phyloP scores from a whole-genome alignment of 106 monocot species.

The Acorus calamus region DNA sequence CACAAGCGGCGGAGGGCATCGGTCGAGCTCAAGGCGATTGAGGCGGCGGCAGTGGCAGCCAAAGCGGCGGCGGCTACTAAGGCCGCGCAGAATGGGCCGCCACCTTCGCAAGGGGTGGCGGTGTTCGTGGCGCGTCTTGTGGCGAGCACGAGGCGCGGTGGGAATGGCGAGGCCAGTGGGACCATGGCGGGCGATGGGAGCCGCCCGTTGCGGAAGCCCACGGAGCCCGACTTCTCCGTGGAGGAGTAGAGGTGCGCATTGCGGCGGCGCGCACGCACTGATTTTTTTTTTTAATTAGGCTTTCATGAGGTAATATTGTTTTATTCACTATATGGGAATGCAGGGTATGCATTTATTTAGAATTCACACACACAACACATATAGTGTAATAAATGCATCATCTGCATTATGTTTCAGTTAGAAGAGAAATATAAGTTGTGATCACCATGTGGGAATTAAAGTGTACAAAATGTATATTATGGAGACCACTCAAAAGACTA shows the following conservation, averaged over 20 bases:
- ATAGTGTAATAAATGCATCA: no score
- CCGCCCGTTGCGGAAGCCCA: slow-evolving; percentile 30
- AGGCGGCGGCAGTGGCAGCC: background rate
- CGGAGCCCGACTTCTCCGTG: slow-evolving; percentile 47
- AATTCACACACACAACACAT: no score
- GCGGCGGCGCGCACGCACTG: no score
- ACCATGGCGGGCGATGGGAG: background rate
- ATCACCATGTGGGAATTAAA: no score
- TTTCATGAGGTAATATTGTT: no score
- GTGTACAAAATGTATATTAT: no score
- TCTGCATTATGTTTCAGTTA: no score
- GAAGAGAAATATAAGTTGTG: no score
- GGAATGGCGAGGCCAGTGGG: background rate
- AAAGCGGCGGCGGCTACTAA: background rate
- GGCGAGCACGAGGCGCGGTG: slow-evolving; percentile 10
- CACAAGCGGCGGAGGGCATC: slow-evolving; percentile 29
- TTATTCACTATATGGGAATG: no score
- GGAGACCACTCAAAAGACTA: no score
- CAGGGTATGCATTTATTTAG: no score
- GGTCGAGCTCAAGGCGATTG: slow-evolving; percentile 19
- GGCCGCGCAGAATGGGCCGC: background rate
- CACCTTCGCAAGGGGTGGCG: background rate
- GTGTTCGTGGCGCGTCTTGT: slow-evolving; percentile 10
- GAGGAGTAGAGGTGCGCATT: slow-evolving; percentile 18
- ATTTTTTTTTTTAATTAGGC: no score